Base-by-base conservation (phyloP, 345 rosid species). In the Cardamine resedifolia region DNA sequence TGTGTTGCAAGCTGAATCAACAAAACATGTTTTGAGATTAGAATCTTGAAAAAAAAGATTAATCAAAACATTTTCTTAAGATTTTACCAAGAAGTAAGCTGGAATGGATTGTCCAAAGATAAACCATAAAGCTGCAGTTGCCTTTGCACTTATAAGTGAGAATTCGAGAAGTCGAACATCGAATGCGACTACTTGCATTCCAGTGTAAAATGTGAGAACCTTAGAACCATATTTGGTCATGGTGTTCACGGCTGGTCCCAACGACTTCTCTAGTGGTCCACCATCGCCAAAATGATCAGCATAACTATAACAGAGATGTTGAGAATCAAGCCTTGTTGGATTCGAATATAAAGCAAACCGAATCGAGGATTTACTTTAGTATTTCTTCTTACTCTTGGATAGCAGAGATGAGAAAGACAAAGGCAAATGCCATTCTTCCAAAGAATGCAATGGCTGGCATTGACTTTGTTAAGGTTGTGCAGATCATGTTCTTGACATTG, bases 271-370 rank as follows among this genome's bases (percentile, higher is more conserved):
- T 0, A 76, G 55, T 11, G 79, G 79, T 2, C 79, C 79, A 5
- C 79, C 79, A 28, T 23, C 75, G 6, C 79, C 75, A 45, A 23
- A 76, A 76, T 76, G 79, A 47, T 76, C 79, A 38, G 79, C 71
- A 44, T 70, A 75, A 0, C 78, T 75, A 44, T 6, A 50, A 21
- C 38, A 51, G 3, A 50, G 14, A 60, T 2, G 4, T 0, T 43
- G 5, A 21, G 19, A 20, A 28, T 31, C 38, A 55, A 34, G 10
- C 27, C 66, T 53, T 68, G 28, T 38, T 36, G 19, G 59, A 59
- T 50, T 18, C 3, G 3, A 50, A 11, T 28, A 31, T 7, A 11
- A 12, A 63, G 55, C 9, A 11, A 28, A 8, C 4, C 2, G 3
- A 75, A 23, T 24, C 8, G 4, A 23, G 24, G 15, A 26, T 30